A percentile compares a stretch with the other conserved stretches of the same genome.
Conservation (phyloP, 352 stramenopile genomes). For the Aphanomyces invadans region DNA sequence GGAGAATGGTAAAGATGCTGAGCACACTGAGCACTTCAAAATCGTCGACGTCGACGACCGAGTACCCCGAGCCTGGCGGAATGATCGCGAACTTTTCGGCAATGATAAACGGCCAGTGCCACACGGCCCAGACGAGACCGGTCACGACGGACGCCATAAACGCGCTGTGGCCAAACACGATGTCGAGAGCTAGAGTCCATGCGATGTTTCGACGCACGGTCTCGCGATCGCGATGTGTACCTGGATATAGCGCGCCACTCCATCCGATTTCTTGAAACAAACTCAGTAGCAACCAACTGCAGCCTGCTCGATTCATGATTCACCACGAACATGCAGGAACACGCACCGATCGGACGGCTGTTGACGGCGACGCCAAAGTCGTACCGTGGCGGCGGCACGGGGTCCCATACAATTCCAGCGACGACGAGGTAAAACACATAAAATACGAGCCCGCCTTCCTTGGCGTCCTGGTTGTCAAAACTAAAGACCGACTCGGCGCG, state of each 20-base stretch:
- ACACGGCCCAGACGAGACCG: slow-evolving; percentile 74
- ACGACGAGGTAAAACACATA: slow-evolving; percentile 83
- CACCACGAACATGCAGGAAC: background rate
- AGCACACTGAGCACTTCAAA: slow-evolving; percentile 79
- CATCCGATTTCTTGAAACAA: slow-evolving; percentile 80
- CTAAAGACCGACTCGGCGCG: slow-evolving; percentile 83
- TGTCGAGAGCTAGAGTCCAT: slow-evolving; percentile 52
- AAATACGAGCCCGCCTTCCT: slow-evolving; percentile 79
- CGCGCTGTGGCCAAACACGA: slow-evolving; percentile 82
- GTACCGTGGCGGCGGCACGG: slow-evolving; percentile 66
- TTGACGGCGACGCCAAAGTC: slow-evolving; percentile 72
- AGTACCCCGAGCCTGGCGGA: slow-evolving; percentile 62
- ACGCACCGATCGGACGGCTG: slow-evolving; percentile 48
- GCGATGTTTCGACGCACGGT: background rate
- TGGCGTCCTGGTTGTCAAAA: slow-evolving; percentile 79
- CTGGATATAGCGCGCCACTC: slow-evolving; percentile 82
- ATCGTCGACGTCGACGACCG: slow-evolving; percentile 62
- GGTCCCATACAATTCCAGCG: slow-evolving; percentile 80
- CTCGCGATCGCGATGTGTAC: no score
- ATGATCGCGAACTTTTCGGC: slow-evolving; percentile 71
- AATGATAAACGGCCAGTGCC: slow-evolving; percentile 86
- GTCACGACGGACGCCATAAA: slow-evolving; percentile 80
- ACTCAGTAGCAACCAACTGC: slow-evolving; percentile 77
- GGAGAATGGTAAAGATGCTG: slow-evolving; percentile 62
- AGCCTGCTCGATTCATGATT: slow-evolving; percentile 37